Conservation (phyloP, 805 yeast species). For the Hanseniaspora lindneri region DNA sequence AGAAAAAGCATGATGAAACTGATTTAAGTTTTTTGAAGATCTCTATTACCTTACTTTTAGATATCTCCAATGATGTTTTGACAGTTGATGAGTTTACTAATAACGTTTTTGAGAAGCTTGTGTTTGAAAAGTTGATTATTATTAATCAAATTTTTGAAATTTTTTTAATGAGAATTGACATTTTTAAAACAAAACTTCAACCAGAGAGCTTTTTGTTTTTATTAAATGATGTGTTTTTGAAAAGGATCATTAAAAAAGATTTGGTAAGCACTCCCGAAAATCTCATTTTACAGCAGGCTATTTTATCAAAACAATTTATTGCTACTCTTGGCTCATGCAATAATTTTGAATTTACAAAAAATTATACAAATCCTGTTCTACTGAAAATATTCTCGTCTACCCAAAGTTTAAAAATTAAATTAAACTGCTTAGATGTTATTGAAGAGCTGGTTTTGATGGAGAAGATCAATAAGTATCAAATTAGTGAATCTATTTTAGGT, state of each 20-base stretch:
- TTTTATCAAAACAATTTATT: conserved; percentile 30
- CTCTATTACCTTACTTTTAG: conserved; percentile 21
- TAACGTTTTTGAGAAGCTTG: background rate
- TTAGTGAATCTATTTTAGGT: conserved; percentile 73
- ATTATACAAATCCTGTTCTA: conserved; percentile 59
- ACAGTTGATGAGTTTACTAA: background rate
- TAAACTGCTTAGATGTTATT: conserved; percentile 48
- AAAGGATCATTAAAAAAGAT: conserved; percentile 19
- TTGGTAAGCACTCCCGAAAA: conserved; percentile 14
- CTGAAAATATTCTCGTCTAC: conserved; percentile 69
- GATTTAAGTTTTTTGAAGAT: conserved; percentile 19
- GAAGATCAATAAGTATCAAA: conserved; percentile 56
- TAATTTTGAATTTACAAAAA: conserved; percentile 41
- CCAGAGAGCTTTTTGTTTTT: conserved; percentile 37
- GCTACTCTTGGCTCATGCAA: conserved; percentile 19
- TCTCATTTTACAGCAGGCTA: conserved; percentile 19
- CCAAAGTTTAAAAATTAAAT: conserved; percentile 66
- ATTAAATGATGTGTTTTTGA: conserved; percentile 19
- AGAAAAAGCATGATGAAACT: conserved; percentile 26
- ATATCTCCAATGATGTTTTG: background rate
- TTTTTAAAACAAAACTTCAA: conserved; percentile 39
- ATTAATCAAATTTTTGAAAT: conserved; percentile 25
- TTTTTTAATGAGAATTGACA: conserved; percentile 38
- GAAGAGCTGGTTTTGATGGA: conserved; percentile 44
- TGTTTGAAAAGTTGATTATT: conserved; percentile 18